These are phyloP conservation scores for Botrytis fragariae DNA, from an alignment of 2,329 filamentous ascomycete genomes.

Conservation along the genomic window DNA sequence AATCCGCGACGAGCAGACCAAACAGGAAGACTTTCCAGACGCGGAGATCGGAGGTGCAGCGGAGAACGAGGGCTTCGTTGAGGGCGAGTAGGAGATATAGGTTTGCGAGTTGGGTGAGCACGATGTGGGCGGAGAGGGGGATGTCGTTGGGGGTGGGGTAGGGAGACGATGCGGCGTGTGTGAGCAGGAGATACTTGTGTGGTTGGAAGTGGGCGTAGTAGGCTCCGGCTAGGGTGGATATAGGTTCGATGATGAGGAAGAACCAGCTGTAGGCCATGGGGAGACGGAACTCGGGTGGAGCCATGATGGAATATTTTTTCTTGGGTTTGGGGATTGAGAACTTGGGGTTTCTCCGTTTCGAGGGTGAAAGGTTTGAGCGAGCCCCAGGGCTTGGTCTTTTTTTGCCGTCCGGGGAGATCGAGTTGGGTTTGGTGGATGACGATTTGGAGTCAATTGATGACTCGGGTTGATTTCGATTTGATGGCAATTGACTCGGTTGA, in stretches of 20 bases:
- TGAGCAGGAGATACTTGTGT: constrained; percentile 60
- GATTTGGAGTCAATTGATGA: neutral
- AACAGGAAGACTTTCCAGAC: constrained; percentile 70
- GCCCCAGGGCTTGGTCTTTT: neutral
- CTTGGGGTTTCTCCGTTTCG: neutral
- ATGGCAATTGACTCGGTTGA: neutral
- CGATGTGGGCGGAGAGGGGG: constrained; percentile 61
- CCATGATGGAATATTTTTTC: neutral
- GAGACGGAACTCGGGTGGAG: constrained; percentile 45
- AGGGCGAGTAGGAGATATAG: constrained; percentile 74
- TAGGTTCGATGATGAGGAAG: constrained; percentile 70
- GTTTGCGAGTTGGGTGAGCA: constrained; percentile 73
- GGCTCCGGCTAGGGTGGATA: constrained; percentile 52
- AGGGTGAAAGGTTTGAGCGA: neutral
- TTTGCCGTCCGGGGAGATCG: neutral
- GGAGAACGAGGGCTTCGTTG: constrained; percentile 73
- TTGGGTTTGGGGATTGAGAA: neutral
- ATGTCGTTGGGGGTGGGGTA: constrained; percentile 34
- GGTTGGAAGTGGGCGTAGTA: constrained; percentile 52
- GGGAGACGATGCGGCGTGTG: constrained; percentile 45
- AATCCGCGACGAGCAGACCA: constrained; percentile 69
- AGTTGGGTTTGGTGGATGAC: neutral
- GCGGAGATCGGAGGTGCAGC: constrained; percentile 62
- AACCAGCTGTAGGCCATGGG: constrained; percentile 66
- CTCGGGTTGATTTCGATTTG: neutral